Evolutionary conservation across 306 rosid genomes (phyloP), one percentile per base, ranked within the genome.

Genomic region (Acacia crassicarpa): DNA sequence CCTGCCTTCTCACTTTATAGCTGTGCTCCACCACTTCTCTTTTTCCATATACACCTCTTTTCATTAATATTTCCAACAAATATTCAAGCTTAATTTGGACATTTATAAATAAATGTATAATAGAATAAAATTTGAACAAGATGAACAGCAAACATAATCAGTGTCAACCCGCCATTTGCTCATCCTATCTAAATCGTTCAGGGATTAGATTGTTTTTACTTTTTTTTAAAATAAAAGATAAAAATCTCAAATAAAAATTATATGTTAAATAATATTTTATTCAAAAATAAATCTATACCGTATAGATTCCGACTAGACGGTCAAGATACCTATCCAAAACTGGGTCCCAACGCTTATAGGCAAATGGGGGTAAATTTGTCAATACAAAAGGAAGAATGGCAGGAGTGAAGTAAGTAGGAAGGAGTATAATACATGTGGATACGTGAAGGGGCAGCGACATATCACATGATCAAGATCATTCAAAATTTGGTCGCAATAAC

Each of bases 21-120:
- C 89, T 86, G 89, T 76, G 56, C 15, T 76, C 82, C 89, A 86
- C 86, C 16, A 19, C 25, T 54, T 7, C 22, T 25, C 17, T 0
- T 54, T 54, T 53, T 53, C 23, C 61, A 19, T 23, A 53, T 53
- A 17, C 61, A 20, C 61, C 25, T 56, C 63, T 20, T 56, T 56
- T 56, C 9, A 22, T n/a, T 23, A 8, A 10, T 49, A 22, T 59
- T 8, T 0, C 30, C 4, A 6, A 59, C 30, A 22, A 59, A 23
- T 22, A 59, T 59, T 22, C 66, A 59, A 51, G 14, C 53, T 48
- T 48, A 48, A 13, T 46, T 46, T 46, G 53, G 17, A 5, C 46
- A 44, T 44, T 0, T 44, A 10, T 3, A 46, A 46, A 11, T 12
- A 6, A 38, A 38, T 38, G 16, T 5, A 0, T 46, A 46, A 46